A percentile compares a stretch with the other conserved stretches of the same genome.
Conservation (phyloP, 202 grass and related monocot species). For the Setaria italica region DNA sequence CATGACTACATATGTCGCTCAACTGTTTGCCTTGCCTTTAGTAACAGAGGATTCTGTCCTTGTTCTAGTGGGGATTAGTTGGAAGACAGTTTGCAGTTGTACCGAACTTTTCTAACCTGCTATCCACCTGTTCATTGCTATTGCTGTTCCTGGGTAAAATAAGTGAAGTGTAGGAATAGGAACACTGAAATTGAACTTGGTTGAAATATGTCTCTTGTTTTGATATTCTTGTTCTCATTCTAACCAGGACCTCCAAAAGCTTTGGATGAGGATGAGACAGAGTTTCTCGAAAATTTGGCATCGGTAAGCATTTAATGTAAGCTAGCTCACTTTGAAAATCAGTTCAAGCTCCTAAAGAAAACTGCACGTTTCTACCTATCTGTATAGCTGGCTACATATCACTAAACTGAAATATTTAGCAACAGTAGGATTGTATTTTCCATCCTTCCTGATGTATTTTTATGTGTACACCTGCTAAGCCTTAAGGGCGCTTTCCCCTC, state of each 20-base stretch:
- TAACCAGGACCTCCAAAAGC: conserved; percentile 90
- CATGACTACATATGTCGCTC: not conserved
- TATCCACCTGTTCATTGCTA: not conserved
- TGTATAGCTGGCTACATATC: not conserved
- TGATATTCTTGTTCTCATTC: conserved; percentile 24
- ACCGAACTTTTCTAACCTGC: not conserved
- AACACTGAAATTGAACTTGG: not conserved
- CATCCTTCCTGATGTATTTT: not conserved
- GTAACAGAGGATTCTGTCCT: conserved; percentile 12
- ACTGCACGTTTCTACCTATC: not conserved
- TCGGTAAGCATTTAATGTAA: conserved; percentile 59
- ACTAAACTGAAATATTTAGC: conserved; percentile 25
- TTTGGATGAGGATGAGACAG: conserved; percentile 91
- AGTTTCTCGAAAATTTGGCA: conserved; percentile 86
- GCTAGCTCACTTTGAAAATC: not conserved
- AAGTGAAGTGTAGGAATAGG: not conserved
- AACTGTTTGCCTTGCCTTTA: not conserved
- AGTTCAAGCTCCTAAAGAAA: not conserved
- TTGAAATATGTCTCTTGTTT: not conserved
- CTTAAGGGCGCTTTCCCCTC: not conserved
- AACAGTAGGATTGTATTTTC: not conserved
- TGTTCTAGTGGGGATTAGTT: conserved; percentile 4
- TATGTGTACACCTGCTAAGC: not conserved
- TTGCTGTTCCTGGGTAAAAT: conserved; percentile 25
- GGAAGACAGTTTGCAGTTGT: conserved; percentile 9